phyloP scores from a whole-genome alignment of 1,284 basidiomycete genomes.

The Fomes fomentarius region DNA sequence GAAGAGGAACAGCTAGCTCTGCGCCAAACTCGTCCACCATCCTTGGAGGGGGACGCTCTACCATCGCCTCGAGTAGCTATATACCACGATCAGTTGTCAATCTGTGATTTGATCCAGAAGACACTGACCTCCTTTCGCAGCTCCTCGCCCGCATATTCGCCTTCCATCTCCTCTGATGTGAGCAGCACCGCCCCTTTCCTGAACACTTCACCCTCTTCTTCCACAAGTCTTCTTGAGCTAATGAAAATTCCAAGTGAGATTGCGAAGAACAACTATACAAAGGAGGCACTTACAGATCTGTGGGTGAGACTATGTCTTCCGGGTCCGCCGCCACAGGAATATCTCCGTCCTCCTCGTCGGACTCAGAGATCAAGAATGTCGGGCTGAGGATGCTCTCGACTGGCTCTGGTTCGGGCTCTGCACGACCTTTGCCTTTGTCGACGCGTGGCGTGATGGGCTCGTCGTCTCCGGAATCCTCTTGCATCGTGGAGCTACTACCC shows the following conservation, averaged over 20 bases:
- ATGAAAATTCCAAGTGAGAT: not conserved
- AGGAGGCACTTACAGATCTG: constrained; percentile 53
- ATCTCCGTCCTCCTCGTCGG: constrained; percentile 63
- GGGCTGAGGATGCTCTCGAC: constrained; percentile 73
- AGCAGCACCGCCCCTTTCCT: constrained; percentile 82
- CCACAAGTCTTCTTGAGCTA: constrained; percentile 79
- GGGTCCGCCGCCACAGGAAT: constrained; percentile 41
- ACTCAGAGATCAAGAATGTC: constrained; percentile 64
- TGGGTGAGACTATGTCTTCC: constrained; percentile 51
- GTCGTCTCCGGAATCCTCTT: constrained; percentile 37
- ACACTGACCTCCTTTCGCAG: constrained; percentile 75
- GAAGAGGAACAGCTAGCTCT: constrained; percentile 17
- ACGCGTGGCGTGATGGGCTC: constrained; percentile 60
- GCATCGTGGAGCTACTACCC: constrained; percentile 22
- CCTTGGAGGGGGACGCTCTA: constrained; percentile 64
- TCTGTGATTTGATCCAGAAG: constrained; percentile 4
- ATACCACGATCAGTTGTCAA: not conserved
- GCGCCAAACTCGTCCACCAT: constrained; percentile 57
- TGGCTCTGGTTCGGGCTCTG: constrained; percentile 66
- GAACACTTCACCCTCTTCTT: constrained; percentile 92
- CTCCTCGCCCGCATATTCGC: constrained; percentile 82
- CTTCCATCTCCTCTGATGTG: constrained; percentile 84
- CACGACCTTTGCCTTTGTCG: constrained; percentile 77
- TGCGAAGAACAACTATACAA: not conserved
- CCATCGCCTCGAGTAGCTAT: constrained; percentile 62